Conservation (phyloP, 164 flowering plant genomes). For the Paratinospora sagittata region DNA sequence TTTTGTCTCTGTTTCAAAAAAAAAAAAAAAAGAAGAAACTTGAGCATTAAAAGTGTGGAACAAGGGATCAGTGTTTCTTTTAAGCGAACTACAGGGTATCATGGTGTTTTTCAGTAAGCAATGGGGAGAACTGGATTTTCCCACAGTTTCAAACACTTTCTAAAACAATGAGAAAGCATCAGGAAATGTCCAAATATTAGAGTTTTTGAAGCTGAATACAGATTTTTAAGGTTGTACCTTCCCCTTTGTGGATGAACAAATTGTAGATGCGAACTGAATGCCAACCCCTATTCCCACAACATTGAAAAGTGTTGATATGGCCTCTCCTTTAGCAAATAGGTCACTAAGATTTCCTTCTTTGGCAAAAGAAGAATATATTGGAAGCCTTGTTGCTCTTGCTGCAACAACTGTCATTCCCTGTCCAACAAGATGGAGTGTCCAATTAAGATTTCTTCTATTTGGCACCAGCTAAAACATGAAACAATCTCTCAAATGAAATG, state of each 20-base stretch:
- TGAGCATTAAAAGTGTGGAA: background rate
- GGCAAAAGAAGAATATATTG: too few relatives aligned
- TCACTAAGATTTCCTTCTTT: too few relatives aligned
- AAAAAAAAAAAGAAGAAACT: too few relatives aligned
- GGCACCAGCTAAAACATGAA: background rate
- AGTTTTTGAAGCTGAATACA: background rate
- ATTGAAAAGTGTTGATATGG: too few relatives aligned
- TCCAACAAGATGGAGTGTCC: slow-evolving; percentile 12
- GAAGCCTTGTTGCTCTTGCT: slow-evolving; percentile 93
- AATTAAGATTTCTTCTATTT: background rate
- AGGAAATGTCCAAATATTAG: background rate
- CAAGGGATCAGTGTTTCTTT: background rate
- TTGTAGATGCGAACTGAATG: slow-evolving; percentile 83
- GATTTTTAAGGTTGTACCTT: slow-evolving; percentile 45
- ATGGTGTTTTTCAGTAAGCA: background rate
- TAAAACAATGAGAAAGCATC: too few relatives aligned
- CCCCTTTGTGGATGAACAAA: slow-evolving; percentile 91
- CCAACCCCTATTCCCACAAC: too few relatives aligned
- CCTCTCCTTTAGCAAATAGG: too few relatives aligned
- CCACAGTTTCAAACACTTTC: too few relatives aligned
- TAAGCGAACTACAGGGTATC: background rate
- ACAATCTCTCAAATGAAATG: background rate
- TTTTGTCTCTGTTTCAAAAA: too few relatives aligned
- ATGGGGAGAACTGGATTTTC: background rate
- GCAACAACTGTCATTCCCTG: slow-evolving; percentile 99